Percentiles rank a stretch among this genome's conserved stretches.
Evolutionary conservation across 495 filamentous ascomycete genomes (phyloP).

Genomic region (Talaromyces trachyspermus): DNA sequence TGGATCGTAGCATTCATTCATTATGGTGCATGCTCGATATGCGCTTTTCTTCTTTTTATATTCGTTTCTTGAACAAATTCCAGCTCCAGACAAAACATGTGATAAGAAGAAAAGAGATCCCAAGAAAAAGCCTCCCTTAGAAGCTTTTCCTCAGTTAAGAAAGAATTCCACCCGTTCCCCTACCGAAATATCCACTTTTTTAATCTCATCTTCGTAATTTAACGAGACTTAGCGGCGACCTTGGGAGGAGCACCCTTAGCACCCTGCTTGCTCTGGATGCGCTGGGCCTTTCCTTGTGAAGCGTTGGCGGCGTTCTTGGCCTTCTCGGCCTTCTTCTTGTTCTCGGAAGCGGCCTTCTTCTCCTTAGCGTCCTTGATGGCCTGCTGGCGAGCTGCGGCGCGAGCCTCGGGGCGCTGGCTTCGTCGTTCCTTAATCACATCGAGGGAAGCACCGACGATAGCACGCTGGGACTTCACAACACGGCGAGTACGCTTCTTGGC

Average conservation of each 20-base stretch:
- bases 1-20: neutral
- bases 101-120: conserved; percentile 4
- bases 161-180: conserved; percentile 5
- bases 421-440: conserved; percentile 99
- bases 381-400: conserved; percentile 77
- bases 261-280: conserved; percentile 92
- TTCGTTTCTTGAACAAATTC: conserved; percentile 15
- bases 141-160: neutral
- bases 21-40: neutral
- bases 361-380: conserved; percentile 97
- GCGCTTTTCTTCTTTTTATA: neutral
- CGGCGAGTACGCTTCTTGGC: conserved; percentile 99
- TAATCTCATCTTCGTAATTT: conserved; percentile 29
- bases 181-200: neutral
- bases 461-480: conserved; percentile 96
- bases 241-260: conserved; percentile 85
- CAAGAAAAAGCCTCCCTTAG: neutral
- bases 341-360: conserved; percentile 80
- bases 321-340: conserved; percentile 98
- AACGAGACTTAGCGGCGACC: conserved; percentile 82
- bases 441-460: conserved; percentile 97
- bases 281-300: conserved; percentile 65
- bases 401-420: conserved; percentile 84
- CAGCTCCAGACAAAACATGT: conserved; percentile 21
- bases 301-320: conserved; percentile 76